These are phyloP conservation scores for Yarrowia galli DNA, from an alignment of 1,139 yeast genomes.

Conservation along the genomic window DNA sequence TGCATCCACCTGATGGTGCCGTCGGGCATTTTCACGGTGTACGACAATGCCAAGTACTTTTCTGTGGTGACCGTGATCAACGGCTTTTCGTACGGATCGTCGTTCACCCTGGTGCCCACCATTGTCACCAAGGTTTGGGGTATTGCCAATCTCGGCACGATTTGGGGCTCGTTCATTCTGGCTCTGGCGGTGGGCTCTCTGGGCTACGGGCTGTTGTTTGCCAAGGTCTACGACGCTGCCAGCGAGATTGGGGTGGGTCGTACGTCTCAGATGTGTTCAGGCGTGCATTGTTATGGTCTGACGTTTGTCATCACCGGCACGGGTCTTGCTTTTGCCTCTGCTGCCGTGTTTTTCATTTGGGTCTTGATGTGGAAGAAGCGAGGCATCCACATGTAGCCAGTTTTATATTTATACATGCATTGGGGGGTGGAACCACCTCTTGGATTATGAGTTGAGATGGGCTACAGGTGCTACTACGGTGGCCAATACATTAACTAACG, in stretches of 20 bases:
- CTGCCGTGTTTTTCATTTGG: constrained; percentile 38
- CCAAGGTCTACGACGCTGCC: constrained; percentile 62
- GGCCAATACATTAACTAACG: too few species aligned
- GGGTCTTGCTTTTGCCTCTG: constrained; percentile 37
- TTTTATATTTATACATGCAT: constrained; percentile 2
- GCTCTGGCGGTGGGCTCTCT: constrained; percentile 92
- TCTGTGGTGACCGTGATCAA: constrained; percentile 59
- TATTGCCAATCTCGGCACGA: constrained; percentile 84
- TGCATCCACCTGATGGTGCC: constrained; percentile 47
- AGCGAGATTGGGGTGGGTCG: constrained; percentile 40
- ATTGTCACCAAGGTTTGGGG: constrained; percentile 89
- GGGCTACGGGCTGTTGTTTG: constrained; percentile 74
- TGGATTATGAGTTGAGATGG: too few species aligned
- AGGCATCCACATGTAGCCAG: constrained; percentile 27
- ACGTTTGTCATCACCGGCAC: constrained; percentile 44
- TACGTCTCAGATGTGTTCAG: constrained; percentile 42
- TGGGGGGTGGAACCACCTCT: neutral
- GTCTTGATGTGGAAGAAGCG: constrained; percentile 38
- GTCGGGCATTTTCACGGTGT: constrained; percentile 53
- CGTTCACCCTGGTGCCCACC: constrained; percentile 86
- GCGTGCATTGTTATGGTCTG: constrained; percentile 45
- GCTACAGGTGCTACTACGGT: too few species aligned
- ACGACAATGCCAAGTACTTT: constrained; percentile 47
- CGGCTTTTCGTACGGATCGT: constrained; percentile 82
- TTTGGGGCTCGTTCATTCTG: constrained; percentile 90